A percentile compares a stretch with the other conserved stretches of the same genome.
phyloP scores from a whole-genome alignment of 148 eudicot species.

The Amaranthus cruentus region DNA sequence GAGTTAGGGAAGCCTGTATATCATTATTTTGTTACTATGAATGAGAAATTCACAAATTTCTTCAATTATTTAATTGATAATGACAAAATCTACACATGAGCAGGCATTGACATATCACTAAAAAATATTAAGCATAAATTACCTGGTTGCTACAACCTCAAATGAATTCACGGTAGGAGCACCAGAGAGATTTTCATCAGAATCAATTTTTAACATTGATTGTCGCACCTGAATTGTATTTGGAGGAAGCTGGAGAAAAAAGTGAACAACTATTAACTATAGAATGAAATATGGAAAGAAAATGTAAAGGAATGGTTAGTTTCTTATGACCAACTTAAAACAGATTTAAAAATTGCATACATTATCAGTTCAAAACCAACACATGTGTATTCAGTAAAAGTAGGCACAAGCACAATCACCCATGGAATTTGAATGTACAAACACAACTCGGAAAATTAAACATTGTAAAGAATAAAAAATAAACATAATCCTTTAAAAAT shows the following conservation, averaged over 20 bases:
- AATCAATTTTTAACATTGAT: slow-evolving; percentile 63
- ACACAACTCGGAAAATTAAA: neutral
- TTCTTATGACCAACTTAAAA: too few species aligned
- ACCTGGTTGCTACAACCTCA: slow-evolving; percentile 78
- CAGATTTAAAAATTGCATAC: too few species aligned
- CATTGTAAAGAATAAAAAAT: too few species aligned
- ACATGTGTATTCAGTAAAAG: too few species aligned
- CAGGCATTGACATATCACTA: neutral
- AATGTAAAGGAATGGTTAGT: too few species aligned
- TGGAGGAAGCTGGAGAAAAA: slow-evolving; percentile 45
- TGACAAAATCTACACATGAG: neutral
- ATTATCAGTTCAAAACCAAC: too few species aligned
- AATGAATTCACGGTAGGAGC: slow-evolving; percentile 41
- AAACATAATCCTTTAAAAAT: too few species aligned
- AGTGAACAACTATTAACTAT: neutral
- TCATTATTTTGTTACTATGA: too few species aligned
- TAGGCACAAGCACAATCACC: neutral
- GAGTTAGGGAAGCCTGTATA: too few species aligned
- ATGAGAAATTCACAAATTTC: too few species aligned
- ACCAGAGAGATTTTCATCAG: slow-evolving; percentile 30
- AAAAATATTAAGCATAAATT: neutral
- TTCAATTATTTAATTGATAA: too few species aligned
- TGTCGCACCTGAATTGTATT: slow-evolving; percentile 54
- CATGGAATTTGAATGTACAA: neutral
- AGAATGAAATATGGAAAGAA: too few species aligned